These are phyloP conservation scores for Russula dissimulans DNA, from an alignment of 768 basidiomycete species.

Conservation along the genomic window DNA sequence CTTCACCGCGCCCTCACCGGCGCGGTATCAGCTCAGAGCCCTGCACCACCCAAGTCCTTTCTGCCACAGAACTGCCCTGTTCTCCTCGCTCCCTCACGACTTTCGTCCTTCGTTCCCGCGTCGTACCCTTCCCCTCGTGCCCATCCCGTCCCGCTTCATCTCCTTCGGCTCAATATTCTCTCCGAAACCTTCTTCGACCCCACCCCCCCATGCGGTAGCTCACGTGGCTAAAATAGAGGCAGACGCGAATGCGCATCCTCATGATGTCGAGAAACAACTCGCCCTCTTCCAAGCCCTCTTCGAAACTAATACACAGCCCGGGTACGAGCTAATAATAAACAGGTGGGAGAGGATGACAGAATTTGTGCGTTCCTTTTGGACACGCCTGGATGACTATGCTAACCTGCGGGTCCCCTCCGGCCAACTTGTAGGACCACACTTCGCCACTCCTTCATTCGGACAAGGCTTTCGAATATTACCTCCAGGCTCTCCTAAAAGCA, in stretches of 20 bases:
- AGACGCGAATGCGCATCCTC: conserved; percentile 64
- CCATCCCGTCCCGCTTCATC: conserved; percentile 7
- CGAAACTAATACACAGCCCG: conserved; percentile 55
- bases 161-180: conserved; percentile 12
- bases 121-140: not conserved
- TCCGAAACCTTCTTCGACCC: conserved; percentile 22
- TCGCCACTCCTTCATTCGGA: conserved; percentile 66
- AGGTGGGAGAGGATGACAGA: conserved; percentile 81
- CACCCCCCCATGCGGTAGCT: conserved; percentile 58
- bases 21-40: not conserved
- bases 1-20: not conserved
- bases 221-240: conserved; percentile 67
- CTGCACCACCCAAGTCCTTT: conserved; percentile 17
- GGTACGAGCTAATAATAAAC: conserved; percentile 61
- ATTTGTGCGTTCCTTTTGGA: conserved; percentile 47
- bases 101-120: conserved; percentile 2
- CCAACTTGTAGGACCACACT: conserved; percentile 42
- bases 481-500: conserved; percentile 53
- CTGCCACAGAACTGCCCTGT: conserved; percentile 21
- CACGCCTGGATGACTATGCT: not conserved
- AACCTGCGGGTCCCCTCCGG: conserved; percentile 3
- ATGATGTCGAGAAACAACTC: conserved; percentile 62
- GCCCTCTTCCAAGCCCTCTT: conserved; percentile 58
- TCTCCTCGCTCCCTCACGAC: conserved; percentile 16
- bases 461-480: conserved; percentile 68